Percentiles rank a stretch among this genome's conserved stretches.
phyloP scores from a whole-genome alignment of 1,284 basidiomycete genomes.

The Pascua sp. region DNA sequence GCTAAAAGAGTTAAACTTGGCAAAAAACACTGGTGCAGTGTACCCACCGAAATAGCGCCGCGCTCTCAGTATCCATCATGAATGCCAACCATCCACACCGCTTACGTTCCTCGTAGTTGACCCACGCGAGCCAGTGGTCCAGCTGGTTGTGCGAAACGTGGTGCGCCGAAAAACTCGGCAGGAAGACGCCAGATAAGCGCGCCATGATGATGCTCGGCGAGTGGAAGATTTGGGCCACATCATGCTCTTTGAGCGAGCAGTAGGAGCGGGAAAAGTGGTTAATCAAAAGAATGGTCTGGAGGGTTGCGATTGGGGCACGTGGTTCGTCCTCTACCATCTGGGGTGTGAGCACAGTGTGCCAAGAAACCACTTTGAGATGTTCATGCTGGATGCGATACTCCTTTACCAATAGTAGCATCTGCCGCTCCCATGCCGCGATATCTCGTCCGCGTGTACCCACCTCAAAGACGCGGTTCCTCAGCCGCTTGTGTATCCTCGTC shows the following conservation, averaged over 20 bases:
- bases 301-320: slow-evolving; percentile 9
- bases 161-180: neutral
- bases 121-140: slow-evolving; percentile 26
- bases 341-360: neutral
- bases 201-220: slow-evolving; percentile 18
- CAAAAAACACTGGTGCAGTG: too few relatives aligned
- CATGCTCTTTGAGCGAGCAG: slow-evolving; percentile 27
- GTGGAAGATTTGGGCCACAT: slow-evolving; percentile 28
- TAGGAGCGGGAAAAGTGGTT: slow-evolving; percentile 29
- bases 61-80: slow-evolving; percentile 30
- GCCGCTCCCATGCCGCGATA: too few relatives aligned
- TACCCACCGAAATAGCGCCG: slow-evolving; percentile 15
- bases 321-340: slow-evolving; percentile 26
- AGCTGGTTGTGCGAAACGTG: slow-evolving; percentile 1
- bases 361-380: too few relatives aligned
- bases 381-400: neutral
- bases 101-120: slow-evolving; percentile 25
- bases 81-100: slow-evolving; percentile 28
- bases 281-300: slow-evolving; percentile 16
- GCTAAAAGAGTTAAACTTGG: too few relatives aligned
- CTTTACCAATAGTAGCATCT: too few relatives aligned
- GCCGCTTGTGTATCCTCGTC: slow-evolving; percentile 16
- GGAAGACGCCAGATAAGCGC: neutral
- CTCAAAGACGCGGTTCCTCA: slow-evolving; percentile 26
- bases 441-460: slow-evolving; percentile 1